Evolutionary conservation across 1,284 basidiomycete genomes (phyloP).

Genomic region (Tilletia indica): DNA sequence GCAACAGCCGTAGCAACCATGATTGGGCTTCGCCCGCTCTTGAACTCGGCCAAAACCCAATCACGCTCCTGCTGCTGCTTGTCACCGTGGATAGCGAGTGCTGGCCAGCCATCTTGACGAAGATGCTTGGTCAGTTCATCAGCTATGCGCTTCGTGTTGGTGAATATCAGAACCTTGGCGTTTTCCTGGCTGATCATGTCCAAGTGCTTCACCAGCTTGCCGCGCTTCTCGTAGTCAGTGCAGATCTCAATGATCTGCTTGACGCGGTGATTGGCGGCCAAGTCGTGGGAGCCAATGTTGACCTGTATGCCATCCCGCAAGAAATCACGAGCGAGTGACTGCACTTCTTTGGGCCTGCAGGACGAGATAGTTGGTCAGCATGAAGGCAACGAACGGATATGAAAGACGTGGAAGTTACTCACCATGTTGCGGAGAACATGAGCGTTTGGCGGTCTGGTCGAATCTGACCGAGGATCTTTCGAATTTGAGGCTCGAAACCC

Average conservation of each 20-base stretch:
- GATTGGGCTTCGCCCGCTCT: constrained; percentile 93
- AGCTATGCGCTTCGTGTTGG: constrained; percentile 93
- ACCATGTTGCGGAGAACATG: constrained; percentile 93
- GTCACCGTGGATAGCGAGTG: constrained; percentile 94
- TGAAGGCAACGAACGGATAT: neutral
- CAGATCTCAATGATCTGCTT: constrained; percentile 91
- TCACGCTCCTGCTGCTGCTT: constrained; percentile 87
- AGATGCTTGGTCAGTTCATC: constrained; percentile 87
- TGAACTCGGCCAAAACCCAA: constrained; percentile 98
- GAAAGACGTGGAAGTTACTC: neutral
- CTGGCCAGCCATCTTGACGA: constrained; percentile 81
- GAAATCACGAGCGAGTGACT: constrained; percentile 95
- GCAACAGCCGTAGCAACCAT: constrained; percentile 83
- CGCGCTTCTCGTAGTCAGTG: constrained; percentile 96
- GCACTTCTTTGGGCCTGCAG: constrained; percentile 82
- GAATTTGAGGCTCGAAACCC: constrained; percentile 99
- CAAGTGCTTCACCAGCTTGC: constrained; percentile 92
- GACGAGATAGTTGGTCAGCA: neutral
- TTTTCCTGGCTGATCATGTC: constrained; percentile 94
- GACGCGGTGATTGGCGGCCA: constrained; percentile 98
- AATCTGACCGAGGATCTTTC: constrained; percentile 95
- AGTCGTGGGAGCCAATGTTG: constrained; percentile 97
- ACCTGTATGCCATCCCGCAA: constrained; percentile 93
- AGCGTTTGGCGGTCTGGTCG: constrained; percentile 82
- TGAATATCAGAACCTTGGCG: constrained; percentile 98